Evolutionary conservation across 2,329 filamentous ascomycete species (phyloP).

Genomic region (Gyromitra esculenta): DNA sequence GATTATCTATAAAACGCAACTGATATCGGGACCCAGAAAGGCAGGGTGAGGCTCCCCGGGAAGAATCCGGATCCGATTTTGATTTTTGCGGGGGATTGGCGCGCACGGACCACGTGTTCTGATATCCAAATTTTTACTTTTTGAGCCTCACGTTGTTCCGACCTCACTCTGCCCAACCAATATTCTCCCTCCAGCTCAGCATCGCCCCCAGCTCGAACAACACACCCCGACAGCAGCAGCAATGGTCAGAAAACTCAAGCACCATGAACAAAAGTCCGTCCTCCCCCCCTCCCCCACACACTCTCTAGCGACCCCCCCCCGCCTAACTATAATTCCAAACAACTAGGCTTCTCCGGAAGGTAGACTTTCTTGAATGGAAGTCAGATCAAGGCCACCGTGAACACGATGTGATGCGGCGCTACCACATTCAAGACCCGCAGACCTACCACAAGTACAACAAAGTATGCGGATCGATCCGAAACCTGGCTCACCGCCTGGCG

Average conservation of each 20-base stretch:
- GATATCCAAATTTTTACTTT: conserved; percentile 26
- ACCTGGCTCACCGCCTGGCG: conserved; percentile 87
- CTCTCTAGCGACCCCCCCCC: conserved; percentile 32
- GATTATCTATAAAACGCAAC: not conserved
- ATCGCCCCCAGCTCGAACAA: conserved; percentile 27
- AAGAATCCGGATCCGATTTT: not conserved
- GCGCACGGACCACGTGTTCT: conserved; percentile 27
- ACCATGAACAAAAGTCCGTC: conserved; percentile 85
- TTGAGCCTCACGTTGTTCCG: conserved; percentile 47
- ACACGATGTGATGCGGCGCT: conserved; percentile 79
- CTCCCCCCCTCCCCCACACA: conserved; percentile 1
- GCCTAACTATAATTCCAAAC: conserved; percentile 36
- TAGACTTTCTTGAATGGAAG: conserved; percentile 95
- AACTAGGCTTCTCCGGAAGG: conserved; percentile 77
- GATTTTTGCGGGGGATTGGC: conserved; percentile 1
- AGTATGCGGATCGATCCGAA: conserved; percentile 81
- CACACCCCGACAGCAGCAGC: conserved; percentile 55
- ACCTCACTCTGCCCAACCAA: conserved; percentile 45
- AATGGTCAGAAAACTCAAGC: conserved; percentile 96
- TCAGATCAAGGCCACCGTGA: conserved; percentile 87
- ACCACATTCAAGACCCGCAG: conserved; percentile 88
- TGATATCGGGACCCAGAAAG: not conserved
- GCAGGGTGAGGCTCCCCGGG: not conserved
- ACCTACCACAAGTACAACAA: conserved; percentile 78
- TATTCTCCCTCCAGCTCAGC: conserved; percentile 19